These are phyloP conservation scores for Diutina pseudorugosa DNA, from an alignment of 1,139 yeast species.

Conservation along the genomic window DNA sequence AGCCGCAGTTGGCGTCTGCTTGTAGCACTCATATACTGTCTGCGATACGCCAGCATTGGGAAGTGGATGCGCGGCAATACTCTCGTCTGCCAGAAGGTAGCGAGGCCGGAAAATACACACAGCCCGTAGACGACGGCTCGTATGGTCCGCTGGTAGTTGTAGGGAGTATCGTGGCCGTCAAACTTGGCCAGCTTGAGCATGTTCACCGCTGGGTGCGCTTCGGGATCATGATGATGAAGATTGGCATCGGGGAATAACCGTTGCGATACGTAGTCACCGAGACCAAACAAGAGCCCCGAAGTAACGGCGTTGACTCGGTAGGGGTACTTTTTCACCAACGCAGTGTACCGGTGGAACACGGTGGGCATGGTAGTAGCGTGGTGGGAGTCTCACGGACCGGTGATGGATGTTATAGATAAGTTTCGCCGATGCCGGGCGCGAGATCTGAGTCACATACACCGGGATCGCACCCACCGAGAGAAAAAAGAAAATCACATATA, in stretches of 20 bases:
- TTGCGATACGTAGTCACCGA: constrained; percentile 73
- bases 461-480: too few relatives aligned
- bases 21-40: constrained; percentile 6
- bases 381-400: too few relatives aligned
- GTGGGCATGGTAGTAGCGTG: too few relatives aligned
- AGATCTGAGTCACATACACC: too few relatives aligned
- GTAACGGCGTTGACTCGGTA: constrained; percentile 13
- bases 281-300: constrained; percentile 54
- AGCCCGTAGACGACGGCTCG: constrained; percentile 69
- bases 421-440: not conserved
- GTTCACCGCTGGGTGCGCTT: constrained; percentile 8
- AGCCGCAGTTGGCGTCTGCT: constrained; percentile 6
- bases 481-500: too few relatives aligned
- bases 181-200: not conserved
- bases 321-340: not conserved
- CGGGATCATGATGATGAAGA: constrained; percentile 6
- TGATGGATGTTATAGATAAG: too few relatives aligned
- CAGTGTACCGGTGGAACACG: constrained; percentile 1
- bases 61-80: constrained; percentile 38
- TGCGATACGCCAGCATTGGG: constrained; percentile 18
- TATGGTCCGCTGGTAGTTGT: constrained; percentile 37
- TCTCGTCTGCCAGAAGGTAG: constrained; percentile 55
- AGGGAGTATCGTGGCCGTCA: constrained; percentile 11
- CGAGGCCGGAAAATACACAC: constrained; percentile 65
- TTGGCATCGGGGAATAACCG: constrained; percentile 29